Base-by-base conservation (phyloP, 2,329 filamentous ascomycete genomes). In the Phialophora chinensis region DNA sequence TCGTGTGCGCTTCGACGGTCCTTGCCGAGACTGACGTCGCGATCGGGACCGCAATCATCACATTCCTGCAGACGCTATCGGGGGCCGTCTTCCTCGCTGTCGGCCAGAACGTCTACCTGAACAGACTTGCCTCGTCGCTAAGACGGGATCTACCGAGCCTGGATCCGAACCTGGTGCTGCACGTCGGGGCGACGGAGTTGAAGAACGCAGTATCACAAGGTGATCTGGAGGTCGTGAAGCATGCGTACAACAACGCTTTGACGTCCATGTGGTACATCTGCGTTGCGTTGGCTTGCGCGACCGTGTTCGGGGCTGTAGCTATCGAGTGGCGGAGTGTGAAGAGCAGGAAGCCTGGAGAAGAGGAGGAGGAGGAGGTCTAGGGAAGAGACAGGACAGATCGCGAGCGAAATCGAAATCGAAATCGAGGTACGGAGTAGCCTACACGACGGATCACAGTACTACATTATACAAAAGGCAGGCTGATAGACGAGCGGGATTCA, bases 41-140 rank as follows among this genome's bases (percentile, higher is more conserved):
- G 20, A 63, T 67, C 3, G 74, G 70, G 44, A 74, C 74, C 69
- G 68, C 74, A 2, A 70, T 76, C 55, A 63, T 76, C 20, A 73
- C 75, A 17, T 76, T 75, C 58, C 68, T 67, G 52, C 78, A 79
- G 60, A 77, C 76, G 56, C 71, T 80, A 3, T 72, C 74, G 11
- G 74, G 64, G 2, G 72, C 78, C 0, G 70, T 75, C 6, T 75
- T 71, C 42, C 68, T 77, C 12, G 72, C 76, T 2, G 68, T 77
- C 10, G 74, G 73, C 25, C 74, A 75, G 31, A 68, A 72, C 53
- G 74, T 74, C 29, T 75, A 74, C 57, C 69, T 58, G 44, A 74
- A 72, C 62, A 71, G 59, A 23, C 73, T 76, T 61, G 25, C 53
- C 72, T 27, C 70, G 63, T 54, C 63, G 52, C 20, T 65, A 4